phyloP scores from a whole-genome alignment of 208 protist species.

The Novymonas esmeraldas region DNA sequence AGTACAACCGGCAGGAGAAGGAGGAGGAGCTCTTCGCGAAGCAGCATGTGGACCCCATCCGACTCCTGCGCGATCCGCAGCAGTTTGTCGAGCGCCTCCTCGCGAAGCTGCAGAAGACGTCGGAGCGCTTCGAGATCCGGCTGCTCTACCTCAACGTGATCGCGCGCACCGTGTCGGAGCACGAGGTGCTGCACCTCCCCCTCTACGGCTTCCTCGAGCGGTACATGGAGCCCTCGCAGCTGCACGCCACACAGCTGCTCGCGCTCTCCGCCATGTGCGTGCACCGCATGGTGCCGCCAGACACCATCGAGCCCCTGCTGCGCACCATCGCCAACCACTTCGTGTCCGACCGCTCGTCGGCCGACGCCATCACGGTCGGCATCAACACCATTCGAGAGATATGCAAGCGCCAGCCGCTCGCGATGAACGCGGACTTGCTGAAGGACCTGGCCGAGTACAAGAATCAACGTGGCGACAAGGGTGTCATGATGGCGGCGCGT shows the following conservation, averaged over 20 bases:
- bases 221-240: conserved; percentile 97
- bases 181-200: conserved; percentile 96
- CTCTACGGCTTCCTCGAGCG: conserved; percentile 97
- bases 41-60: conserved; percentile 93
- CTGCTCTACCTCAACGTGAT: conserved; percentile 97
- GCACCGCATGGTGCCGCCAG: conserved; percentile 95
- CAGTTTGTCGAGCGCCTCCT: conserved; percentile 95
- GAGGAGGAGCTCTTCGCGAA: conserved; percentile 82
- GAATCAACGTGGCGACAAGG: conserved; percentile 93
- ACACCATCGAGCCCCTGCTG: conserved; percentile 93
- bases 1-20: conserved; percentile 87
- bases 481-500: conserved; percentile 95
- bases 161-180: conserved; percentile 92
- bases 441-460: conserved; percentile 95
- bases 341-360: conserved; percentile 91
- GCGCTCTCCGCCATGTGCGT: conserved; percentile 95
- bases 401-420: conserved; percentile 94
- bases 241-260: conserved; percentile 96
- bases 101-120: conserved; percentile 90
- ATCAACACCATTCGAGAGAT: conserved; percentile 98
- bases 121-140: conserved; percentile 95
- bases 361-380: conserved; percentile 95
- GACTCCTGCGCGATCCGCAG: conserved; percentile 97
- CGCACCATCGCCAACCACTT: conserved; percentile 96
- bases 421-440: conserved; percentile 94